Base-by-base conservation (phyloP, 2,329 filamentous ascomycete genomes). In the Thelonectria rubi region DNA sequence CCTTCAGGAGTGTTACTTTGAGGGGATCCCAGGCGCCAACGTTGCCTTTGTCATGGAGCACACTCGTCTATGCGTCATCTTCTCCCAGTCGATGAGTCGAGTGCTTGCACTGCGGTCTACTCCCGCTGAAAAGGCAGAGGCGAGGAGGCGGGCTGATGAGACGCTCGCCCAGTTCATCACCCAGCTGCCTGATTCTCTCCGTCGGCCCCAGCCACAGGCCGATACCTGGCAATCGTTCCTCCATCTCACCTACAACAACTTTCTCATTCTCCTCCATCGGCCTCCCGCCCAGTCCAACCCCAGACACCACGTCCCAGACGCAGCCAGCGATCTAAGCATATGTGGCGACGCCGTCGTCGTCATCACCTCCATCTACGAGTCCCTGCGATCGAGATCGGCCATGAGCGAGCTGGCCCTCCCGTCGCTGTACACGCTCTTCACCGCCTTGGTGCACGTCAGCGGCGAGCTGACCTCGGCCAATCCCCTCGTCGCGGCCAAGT, bases 1-100 rank as follows among this genome's bases (percentile, higher is more conserved):
- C 18, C 75, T 84, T 32, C 77, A 76, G 5, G 69, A 70, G 11
- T 75, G 75, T 3, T 78, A 85, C 70, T 84, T 85, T 54, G 75
- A 81, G 63, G 81, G 70, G 5, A 66, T 75, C 3, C 64, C 66
- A 4, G 40, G 79, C 12, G 80, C 79, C 60, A 79, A 80, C 3
- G 59, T 74, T 9, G 74, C 76, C 14, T 81, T 83, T 18, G 78
- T 79, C 17, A 81, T 83, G 21, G 77, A 84, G 32, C 82, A 82
- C 50, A 79, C 81, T 3, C 78, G 79, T 39, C 75, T 85, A 1
- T 85, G 82, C 61, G 77, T 81, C 18, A 81, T 85, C 68, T 80
- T 84, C 43, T 82, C 77, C 69, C 63, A 76, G 74, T 69, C 71
- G 2, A 74, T 75, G 70, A 67, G 64, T 30, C 55, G 64, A 26